phyloP scores from a whole-genome alignment of 495 filamentous ascomycete species.

The Neurospora sp. region DNA sequence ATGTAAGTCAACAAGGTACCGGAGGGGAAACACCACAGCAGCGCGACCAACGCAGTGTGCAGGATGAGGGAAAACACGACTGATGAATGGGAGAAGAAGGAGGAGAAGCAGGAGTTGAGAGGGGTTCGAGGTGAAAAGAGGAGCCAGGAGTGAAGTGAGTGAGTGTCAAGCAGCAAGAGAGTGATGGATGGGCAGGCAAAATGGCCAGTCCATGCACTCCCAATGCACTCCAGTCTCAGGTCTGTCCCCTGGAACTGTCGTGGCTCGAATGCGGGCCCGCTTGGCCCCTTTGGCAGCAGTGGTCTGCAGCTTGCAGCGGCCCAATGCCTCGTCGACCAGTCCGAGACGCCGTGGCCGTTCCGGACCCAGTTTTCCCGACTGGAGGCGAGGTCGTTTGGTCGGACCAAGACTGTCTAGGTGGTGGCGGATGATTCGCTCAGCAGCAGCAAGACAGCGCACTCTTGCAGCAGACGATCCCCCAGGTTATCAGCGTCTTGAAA shows the following conservation, averaged over 20 bases:
- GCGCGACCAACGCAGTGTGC: constrained; percentile 25
- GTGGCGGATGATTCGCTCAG: constrained; percentile 14
- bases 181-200: not conserved
- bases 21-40: constrained; percentile 21
- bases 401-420: constrained; percentile 8
- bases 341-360: constrained; percentile 21
- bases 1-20: constrained; percentile 4
- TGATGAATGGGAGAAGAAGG: constrained; percentile 4
- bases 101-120: constrained; percentile 8
- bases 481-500: not conserved
- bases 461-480: not conserved
- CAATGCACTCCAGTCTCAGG: not conserved
- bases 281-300: constrained; percentile 29
- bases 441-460: not conserved
- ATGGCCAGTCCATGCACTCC: not conserved
- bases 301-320: constrained; percentile 42
- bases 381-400: not conserved
- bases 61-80: constrained; percentile 2
- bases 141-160: not conserved
- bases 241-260: constrained; percentile 28
- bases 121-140: constrained; percentile 3
- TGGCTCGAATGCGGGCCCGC: constrained; percentile 48
- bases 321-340: constrained; percentile 36
- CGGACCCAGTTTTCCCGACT: constrained; percentile 20
- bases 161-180: not conserved